A percentile compares a stretch with the other conserved stretches of the same genome.
Conservation (phyloP, 208 protist species). For the Wallacemonas sp. region DNA sequence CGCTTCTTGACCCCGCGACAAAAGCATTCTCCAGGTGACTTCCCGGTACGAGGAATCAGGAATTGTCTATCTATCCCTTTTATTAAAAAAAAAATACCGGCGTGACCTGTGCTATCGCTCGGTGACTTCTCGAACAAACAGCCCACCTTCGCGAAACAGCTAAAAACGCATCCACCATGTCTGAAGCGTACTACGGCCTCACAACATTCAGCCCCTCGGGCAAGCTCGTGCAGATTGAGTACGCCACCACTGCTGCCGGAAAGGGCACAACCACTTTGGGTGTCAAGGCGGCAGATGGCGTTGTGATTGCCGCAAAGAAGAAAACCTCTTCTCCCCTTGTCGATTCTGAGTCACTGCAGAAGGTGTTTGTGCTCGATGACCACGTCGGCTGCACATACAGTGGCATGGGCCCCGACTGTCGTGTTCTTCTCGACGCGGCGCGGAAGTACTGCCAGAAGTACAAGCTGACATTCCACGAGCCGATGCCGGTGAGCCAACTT, state of each 20-base stretch:
- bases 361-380: constrained; percentile 93
- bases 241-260: constrained; percentile 97
- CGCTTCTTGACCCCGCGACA: too few species aligned
- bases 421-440: constrained; percentile 96
- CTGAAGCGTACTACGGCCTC: constrained; percentile 97
- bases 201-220: constrained; percentile 99
- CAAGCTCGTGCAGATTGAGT: constrained; percentile 99
- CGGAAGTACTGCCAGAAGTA: constrained; percentile 96
- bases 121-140: too few species aligned
- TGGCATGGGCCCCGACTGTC: constrained; percentile 98
- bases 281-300: constrained; percentile 96
- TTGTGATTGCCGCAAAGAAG: constrained; percentile 99
- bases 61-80: too few species aligned
- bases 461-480: constrained; percentile 92
- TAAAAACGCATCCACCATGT: constrained; percentile 45
- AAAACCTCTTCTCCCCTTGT: constrained; percentile 96
- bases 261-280: constrained; percentile 92
- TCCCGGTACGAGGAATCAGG: too few species aligned
- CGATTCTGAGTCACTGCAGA: constrained; percentile 94
- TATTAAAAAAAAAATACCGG: too few species aligned
- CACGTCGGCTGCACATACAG: constrained; percentile 98
- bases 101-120: too few species aligned
- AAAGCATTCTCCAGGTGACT: too few species aligned
- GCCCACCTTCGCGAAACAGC: not conserved
- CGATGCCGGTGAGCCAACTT: constrained; percentile 95